Base-by-base conservation (phyloP, 805 yeast genomes). In the Ogataea parapolymorpha region DNA sequence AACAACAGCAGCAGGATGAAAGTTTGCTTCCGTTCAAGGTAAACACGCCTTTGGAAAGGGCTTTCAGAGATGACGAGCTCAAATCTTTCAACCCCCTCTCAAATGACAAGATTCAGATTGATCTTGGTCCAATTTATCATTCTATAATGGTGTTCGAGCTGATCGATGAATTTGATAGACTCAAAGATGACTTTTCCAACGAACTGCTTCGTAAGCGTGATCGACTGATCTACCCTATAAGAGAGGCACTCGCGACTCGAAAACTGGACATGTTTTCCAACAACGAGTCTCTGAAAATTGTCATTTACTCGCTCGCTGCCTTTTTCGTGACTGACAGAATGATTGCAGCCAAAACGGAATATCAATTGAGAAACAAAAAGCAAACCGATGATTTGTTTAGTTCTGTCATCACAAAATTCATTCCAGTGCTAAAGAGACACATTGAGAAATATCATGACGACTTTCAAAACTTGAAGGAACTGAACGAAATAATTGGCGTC, bases 11-110 rank as follows among this genome's bases (percentile, higher is more conserved):
- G 6, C 56, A 65, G 7, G 72, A 74, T 43, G 65, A 63, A 5
- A 67, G 68, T 24, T 69, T 81, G 37, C 60, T 68, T 4, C 65
- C 74, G 6, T 86, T 77, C 59, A 80, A 84, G 53, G 75, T 91
- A 49, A 90, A 90, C 59, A 85, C 96, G 0, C 85, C 95, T 0
- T 85, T 90, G 5, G 98, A 91, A 60, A 62, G 77, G 6, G 78
- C 95, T 6, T 68, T 88, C 56, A 71, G 97, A 53, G 71, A 81
- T 0, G 65, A 67, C 8, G 37, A 50, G 15, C 37, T 58, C 61
- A 42, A 70, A 66, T 49, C 49, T 26, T 72, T 75, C 42, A 70
- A 75, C 50, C 70, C 81, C 3, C 63, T 82, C 35, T 66, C 70
- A 6, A 75, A 73, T 37, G 66, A 67, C 5, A 56, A 59, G n/a